phyloP scores from a whole-genome alignment of 371 early-diverging fungal genomes.

The Capillidium heterosporum region DNA sequence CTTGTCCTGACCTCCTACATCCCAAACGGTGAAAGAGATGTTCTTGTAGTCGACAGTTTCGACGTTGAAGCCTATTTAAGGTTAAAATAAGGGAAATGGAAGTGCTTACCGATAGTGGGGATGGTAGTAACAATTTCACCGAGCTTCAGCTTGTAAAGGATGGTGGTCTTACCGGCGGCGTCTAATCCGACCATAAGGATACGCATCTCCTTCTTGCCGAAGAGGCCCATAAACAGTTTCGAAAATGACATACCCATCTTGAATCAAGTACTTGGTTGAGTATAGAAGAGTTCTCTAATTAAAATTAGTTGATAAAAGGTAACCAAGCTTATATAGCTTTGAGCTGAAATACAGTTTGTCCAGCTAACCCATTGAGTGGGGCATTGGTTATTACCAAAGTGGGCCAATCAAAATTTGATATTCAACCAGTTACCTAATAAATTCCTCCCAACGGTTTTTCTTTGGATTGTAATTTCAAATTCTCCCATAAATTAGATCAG shows the following conservation, averaged over 20 bases:
- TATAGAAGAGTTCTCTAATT: no score
- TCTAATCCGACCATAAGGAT: conserved; percentile 88
- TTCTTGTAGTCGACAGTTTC: conserved; percentile 95
- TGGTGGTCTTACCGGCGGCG: conserved; percentile 89
- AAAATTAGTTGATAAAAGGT: no score
- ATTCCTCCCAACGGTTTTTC: no score
- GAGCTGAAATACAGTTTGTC: no score
- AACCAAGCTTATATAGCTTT: no score
- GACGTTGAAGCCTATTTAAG: conserved; percentile 78
- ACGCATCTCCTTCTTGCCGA: conserved; percentile 66
- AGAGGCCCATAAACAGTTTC: conserved; percentile 22
- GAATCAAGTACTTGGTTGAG: no score
- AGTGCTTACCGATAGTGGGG: conserved; percentile 74
- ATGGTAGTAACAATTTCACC: conserved; percentile 97
- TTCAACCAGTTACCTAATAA: no score
- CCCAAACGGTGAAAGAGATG: conserved; percentile 94
- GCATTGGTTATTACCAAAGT: no score
- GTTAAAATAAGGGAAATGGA: not conserved
- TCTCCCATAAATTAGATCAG: no score
- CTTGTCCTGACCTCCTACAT: conserved; percentile 94
- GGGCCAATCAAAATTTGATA: no score
- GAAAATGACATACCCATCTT: conserved; percentile 44
- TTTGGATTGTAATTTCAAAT: no score
- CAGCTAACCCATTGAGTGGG: no score
- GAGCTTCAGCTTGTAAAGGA: conserved; percentile 72